Percentiles rank a stretch among this genome's conserved stretches.
phyloP scores from a whole-genome alignment of 305 asterid species.

The Nicotiana rustica region DNA sequence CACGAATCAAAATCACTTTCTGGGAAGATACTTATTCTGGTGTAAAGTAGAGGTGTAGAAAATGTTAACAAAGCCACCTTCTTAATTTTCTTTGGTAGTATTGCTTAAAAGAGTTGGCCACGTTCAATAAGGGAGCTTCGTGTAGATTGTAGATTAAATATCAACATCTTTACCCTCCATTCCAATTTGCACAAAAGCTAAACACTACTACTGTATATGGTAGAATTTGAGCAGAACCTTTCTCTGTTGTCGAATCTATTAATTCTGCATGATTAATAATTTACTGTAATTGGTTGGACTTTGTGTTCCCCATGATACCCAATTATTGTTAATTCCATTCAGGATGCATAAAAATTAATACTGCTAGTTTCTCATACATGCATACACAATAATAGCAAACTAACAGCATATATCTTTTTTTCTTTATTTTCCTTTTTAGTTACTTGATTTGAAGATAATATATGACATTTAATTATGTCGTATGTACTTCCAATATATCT shows the following conservation, averaged over 20 bases:
- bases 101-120: constrained; percentile 20
- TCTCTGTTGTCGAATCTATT: constrained; percentile 23
- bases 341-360: background rate
- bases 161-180: constrained; percentile 5
- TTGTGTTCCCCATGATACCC: constrained; percentile 9
- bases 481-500: background rate
- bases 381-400: too few relatives aligned
- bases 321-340: constrained; percentile 24
- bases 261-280: constrained; percentile 1
- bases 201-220: background rate
- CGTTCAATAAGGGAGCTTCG: background rate
- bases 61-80: background rate
- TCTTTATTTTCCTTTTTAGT: background rate
- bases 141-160: background rate
- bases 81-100: constrained; percentile 16
- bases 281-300: constrained; percentile 17
- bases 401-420: background rate
- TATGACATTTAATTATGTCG: background rate
- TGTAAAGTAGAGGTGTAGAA: constrained; percentile 31
- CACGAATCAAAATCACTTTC: constrained; percentile 32
- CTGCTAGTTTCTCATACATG: too few relatives aligned
- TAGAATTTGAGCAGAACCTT: background rate
- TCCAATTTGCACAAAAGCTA: constrained; percentile 23
- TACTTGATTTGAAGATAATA: background rate
- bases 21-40: constrained; percentile 33